Evolutionary conservation across 2,329 filamentous ascomycete species (phyloP), one percentile per base, ranked within the genome.

Genomic region (Botryotinia convoluta): DNA sequence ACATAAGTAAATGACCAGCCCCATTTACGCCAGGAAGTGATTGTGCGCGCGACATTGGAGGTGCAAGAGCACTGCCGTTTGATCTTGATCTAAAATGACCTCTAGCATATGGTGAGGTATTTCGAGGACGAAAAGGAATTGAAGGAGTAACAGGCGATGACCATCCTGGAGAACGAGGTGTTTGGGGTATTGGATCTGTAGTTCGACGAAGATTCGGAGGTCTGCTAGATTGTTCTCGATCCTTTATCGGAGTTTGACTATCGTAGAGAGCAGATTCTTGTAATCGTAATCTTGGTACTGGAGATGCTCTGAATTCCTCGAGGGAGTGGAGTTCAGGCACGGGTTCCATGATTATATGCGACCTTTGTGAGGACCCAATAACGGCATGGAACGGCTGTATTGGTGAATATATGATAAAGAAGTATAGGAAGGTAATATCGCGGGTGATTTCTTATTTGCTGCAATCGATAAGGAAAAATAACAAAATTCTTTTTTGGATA

Each of bases 301-400:
- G 88, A 70, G 87, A 86, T 72, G 88, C 83, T 75, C 85, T 87
- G 80, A 91, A 91, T 81, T 88, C 88, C 84, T 91, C 89, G 86
- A 91, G 89, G 76, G 88, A 86, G 84, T 91, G 88, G 68, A 89
- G 90, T 84, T 91, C 89, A 77, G 89, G 89, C 79, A 91, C 89
- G 74, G 89, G 88, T 82, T 91, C 89, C 89, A 91, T 91, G 77
- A 78, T 82, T 63, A 35, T 42, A 39, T 69, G 67, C 51, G 81
- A 61, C 64, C 22, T 72, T 61, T 61, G 69, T 74, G 69, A 65
- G 68, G 62, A 29, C 57, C 69, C 51, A 68, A 72, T 72, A 62
- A 67, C 42, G 61, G 72, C 69, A 72, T 60, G 64, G 63, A 57
- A 65, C n/a, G 71, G 60, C 9, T 26, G 54, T 39, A 16, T 42